Percentiles rank a stretch among this genome's conserved stretches.
These are phyloP conservation scores for Cavenderia fasciculata DNA, from an alignment of 78 protist genomes.

Conservation along the genomic window DNA sequence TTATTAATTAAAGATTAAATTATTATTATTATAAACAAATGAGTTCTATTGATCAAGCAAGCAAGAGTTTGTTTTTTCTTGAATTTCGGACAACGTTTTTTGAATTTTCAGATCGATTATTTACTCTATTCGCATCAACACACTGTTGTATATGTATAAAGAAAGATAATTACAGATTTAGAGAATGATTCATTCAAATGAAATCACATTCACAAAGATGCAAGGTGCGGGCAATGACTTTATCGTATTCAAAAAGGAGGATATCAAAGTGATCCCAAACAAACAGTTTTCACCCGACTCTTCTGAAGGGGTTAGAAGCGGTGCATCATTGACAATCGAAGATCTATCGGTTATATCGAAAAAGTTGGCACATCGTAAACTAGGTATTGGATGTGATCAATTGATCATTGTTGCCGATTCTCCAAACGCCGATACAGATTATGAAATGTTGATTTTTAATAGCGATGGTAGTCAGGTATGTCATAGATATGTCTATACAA, in stretches of 20 bases:
- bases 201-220: constrained; percentile 58
- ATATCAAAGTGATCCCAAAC: too few relatives aligned
- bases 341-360: constrained; percentile 16
- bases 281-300: not conserved
- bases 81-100: not conserved
- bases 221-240: constrained; percentile 80
- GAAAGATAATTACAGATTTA: not conserved
- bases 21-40: too few relatives aligned
- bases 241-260: constrained; percentile 31
- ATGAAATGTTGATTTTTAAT: constrained; percentile 63
- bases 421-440: constrained; percentile 5
- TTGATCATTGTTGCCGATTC: constrained; percentile 23
- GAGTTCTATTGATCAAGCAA: not conserved
- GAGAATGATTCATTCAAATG: too few relatives aligned
- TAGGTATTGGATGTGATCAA: constrained; percentile 79
- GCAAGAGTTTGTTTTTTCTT: not conserved
- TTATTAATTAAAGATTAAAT: too few relatives aligned
- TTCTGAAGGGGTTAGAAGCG: not conserved
- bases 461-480: constrained; percentile 54
- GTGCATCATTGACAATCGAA: not conserved
- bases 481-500: not conserved
- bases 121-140: not conserved
- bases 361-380: constrained; percentile 28
- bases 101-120: not conserved
- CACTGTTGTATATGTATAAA: not conserved